Percentiles rank a stretch among this genome's conserved stretches.
These are phyloP conservation scores for Aureobasidium uvarum DNA, from an alignment of 2,329 filamentous ascomycete species.

Conservation along the genomic window DNA sequence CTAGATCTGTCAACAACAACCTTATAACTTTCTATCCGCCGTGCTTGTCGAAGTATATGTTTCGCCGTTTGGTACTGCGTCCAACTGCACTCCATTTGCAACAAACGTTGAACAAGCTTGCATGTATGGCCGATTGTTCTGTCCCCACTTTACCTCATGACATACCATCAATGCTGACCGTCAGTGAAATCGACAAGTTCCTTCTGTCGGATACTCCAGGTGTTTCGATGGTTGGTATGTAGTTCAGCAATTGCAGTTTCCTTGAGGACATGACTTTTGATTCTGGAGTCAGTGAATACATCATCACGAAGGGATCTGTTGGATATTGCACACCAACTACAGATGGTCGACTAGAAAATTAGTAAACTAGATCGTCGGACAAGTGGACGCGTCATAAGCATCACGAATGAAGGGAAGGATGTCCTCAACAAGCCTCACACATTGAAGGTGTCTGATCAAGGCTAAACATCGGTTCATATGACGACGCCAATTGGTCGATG, in stretches of 20 bases:
- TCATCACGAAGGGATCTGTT: too few species aligned
- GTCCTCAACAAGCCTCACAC: background rate
- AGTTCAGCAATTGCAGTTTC: background rate
- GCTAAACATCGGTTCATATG: background rate
- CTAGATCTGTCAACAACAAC: background rate
- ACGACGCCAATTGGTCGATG: background rate
- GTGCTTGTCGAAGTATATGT: background rate
- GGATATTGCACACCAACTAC: background rate
- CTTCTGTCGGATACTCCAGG: background rate
- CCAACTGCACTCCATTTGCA: background rate
- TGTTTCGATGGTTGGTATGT: background rate
- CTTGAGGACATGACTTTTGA: background rate
- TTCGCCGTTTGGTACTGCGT: background rate
- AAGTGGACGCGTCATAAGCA: background rate
- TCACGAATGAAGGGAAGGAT: background rate
- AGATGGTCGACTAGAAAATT: too few species aligned
- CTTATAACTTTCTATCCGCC: too few species aligned
- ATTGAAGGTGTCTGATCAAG: background rate
- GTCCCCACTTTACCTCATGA: background rate
- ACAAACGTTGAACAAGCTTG: slow-evolving; percentile 7
- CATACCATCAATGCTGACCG: background rate
- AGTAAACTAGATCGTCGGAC: background rate
- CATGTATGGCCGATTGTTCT: background rate
- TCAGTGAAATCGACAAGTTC: background rate
- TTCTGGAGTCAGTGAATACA: background rate